Evolutionary conservation across 2,329 filamentous ascomycete genomes (phyloP).

Genomic region (Biscogniauxia marginata): DNA sequence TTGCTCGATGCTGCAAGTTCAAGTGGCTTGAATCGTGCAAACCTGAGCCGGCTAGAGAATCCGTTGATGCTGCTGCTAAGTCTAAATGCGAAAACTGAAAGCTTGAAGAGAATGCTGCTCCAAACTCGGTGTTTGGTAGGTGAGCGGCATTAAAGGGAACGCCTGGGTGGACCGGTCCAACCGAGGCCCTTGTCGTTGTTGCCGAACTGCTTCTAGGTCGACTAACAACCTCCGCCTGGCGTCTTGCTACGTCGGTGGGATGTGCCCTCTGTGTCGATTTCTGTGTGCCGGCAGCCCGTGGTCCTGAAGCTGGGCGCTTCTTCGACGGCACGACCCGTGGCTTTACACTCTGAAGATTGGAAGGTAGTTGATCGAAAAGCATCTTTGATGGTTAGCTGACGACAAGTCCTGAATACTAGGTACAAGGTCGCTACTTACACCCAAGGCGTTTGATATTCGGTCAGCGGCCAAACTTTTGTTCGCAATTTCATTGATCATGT

Average conservation of each 20-base stretch:
- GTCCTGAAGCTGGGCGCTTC: slow-evolving; percentile 55
- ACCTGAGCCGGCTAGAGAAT: slow-evolving; percentile 22
- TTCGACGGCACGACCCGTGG: slow-evolving; percentile 44
- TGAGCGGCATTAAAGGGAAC: slow-evolving; percentile 17
- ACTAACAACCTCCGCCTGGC: slow-evolving; percentile 12
- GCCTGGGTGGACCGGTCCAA: slow-evolving; percentile 14
- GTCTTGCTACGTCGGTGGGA: slow-evolving; percentile 23
- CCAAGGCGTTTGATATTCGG: slow-evolving; percentile 74
- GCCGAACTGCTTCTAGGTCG: slow-evolving; percentile 18
- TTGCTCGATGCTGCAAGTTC: slow-evolving; percentile 23
- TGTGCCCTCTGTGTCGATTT: slow-evolving; percentile 27
- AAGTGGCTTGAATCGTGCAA: slow-evolving; percentile 30
- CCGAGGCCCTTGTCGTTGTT: slow-evolving; percentile 22
- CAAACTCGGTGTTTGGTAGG: slow-evolving; percentile 21
- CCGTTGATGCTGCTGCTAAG: slow-evolving; percentile 25
- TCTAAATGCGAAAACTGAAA: slow-evolving; percentile 28
- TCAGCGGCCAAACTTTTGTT: slow-evolving; percentile 87
- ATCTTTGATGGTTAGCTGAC: slow-evolving; percentile 46
- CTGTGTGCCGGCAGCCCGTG: slow-evolving; percentile 34
- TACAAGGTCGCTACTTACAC: slow-evolving; percentile 50
- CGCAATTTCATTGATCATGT: slow-evolving; percentile 76
- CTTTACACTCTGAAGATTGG: slow-evolving; percentile 58
- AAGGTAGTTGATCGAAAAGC: slow-evolving; percentile 81
- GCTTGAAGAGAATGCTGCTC: slow-evolving; percentile 18
- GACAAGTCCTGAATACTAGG: slow-evolving; percentile 7